A percentile compares a stretch with the other conserved stretches of the same genome.
Conservation (phyloP, 2,329 filamentous ascomycete species). For the Colletotrichum sp. region DNA sequence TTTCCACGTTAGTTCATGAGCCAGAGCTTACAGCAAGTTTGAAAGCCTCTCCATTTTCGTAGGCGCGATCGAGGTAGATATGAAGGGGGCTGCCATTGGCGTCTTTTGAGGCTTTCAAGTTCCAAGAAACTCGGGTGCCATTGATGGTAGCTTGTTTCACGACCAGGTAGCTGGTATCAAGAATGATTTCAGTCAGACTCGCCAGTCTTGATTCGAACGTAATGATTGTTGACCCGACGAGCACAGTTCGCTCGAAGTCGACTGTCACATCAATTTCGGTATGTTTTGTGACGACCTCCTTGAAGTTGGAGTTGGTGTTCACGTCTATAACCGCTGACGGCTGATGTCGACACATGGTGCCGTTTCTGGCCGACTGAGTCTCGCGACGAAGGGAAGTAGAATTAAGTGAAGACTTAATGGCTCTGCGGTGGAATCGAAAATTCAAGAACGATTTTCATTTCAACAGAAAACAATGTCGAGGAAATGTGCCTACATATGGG, state of each 20-base stretch:
- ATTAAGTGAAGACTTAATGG: not conserved
- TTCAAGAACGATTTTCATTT: not conserved
- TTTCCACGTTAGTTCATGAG: not conserved
- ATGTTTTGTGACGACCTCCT: slow-evolving; percentile 83
- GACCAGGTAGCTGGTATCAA: not conserved
- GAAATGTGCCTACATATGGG: not conserved
- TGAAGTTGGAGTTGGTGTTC: slow-evolving; percentile 90
- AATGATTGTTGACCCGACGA: slow-evolving; percentile 72
- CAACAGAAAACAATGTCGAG: not conserved
- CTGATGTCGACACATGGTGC: not conserved
- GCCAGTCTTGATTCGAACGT: slow-evolving; percentile 57
- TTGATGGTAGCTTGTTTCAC: not conserved
- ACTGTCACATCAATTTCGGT: slow-evolving; percentile 82
- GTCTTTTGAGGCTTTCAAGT: not conserved
- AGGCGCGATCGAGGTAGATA: not conserved
- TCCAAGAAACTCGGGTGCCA: not conserved
- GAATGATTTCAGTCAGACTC: not conserved
- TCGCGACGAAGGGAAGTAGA: not conserved
- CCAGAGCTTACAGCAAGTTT: not conserved
- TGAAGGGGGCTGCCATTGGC: not conserved
- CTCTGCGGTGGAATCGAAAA: not conserved
- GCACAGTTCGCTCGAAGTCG: slow-evolving; percentile 79
- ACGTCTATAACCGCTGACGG: slow-evolving; percentile 69
- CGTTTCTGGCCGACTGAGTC: not conserved
- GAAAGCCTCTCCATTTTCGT: not conserved